phyloP scores from a whole-genome alignment of 306 rosid species.

The Potentilla sterilis region DNA sequence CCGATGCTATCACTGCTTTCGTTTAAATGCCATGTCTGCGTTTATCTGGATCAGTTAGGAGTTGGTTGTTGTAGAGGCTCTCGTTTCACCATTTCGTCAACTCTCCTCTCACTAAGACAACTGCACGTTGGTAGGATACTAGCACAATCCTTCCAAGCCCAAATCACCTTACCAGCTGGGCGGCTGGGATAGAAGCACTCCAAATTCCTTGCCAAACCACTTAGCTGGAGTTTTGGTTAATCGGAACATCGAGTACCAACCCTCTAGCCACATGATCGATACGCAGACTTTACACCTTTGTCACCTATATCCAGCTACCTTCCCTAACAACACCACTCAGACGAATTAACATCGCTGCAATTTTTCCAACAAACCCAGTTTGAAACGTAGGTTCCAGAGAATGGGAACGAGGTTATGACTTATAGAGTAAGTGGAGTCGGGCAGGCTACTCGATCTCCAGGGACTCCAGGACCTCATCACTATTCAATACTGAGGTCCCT shows the following conservation, averaged over 20 bases:
- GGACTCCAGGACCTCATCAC: neutral
- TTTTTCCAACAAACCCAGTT: neutral
- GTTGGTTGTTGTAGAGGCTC: neutral
- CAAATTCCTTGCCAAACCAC: too few species aligned
- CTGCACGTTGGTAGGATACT: too few species aligned
- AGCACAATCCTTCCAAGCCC: too few species aligned
- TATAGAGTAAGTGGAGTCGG: neutral
- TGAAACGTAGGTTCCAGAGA: neutral
- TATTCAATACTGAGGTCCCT: neutral
- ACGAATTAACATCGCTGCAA: neutral
- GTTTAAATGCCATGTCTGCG: neutral
- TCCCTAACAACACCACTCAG: neutral
- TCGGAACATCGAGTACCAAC: neutral
- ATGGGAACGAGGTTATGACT: neutral
- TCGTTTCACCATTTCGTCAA: neutral
- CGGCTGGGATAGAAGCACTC: too few species aligned
- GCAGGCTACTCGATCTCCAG: too few species aligned
- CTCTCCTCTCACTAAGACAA: too few species aligned
- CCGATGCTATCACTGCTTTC: too few species aligned
- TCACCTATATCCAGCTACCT: neutral
- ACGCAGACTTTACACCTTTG: neutral
- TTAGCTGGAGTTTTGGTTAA: neutral
- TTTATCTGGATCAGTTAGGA: neutral
- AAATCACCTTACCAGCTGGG: neutral
- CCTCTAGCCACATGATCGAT: neutral